Base-by-base conservation (phyloP, 1,284 basidiomycete genomes). In the Leccinum angustisporum region DNA sequence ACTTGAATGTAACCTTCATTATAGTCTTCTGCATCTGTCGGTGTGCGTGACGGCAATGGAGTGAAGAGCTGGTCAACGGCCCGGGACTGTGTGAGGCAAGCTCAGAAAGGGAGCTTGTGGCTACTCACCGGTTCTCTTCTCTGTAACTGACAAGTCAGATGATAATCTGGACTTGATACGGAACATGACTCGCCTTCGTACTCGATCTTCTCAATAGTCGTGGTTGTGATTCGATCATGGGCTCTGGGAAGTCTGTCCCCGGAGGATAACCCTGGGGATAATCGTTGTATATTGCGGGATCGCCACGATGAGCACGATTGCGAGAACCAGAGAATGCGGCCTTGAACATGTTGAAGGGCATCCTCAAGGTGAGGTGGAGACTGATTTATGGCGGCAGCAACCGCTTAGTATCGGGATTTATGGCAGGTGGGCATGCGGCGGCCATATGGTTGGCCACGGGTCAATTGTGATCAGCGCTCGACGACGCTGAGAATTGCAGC, bases 291-390 rank as follows among this genome's bases (percentile, higher is more conserved):
- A 67, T 61, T 56, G 63, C 48, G 31, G 65, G 57, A 62, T 75
- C 72, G 33, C 63, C 68, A 54, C 66, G 72, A 55, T 73, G 65
- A 27, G 54, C 38, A 40, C 75, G 74, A 66, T 64, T 77, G 71
- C 72, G 75, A 59, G 73, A 75, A 62, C 74, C 65, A 60, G 73
- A 62, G 56, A 77, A 75, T 64, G 68, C 72, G 61, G 69, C 73
- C 65, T 76, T 74, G 68, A 74, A 77, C 75, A 74, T 74, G 65
- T 76, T 77, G 61, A 74, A 77, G 64, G 72, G 72, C 75, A 77
- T 74, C 58, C 73, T 75, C 69, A 60, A 61, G 63, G 72, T 57
- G 58, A 56, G 51, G 60, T 54, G 58, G 65, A 61, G 65, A 54
- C 50, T 64, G 65, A 56, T 64, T 66, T 50, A 61, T 61, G 63